Base-by-base conservation (phyloP, 1,139 yeast genomes). In the Yamadazyma diospyri region DNA sequence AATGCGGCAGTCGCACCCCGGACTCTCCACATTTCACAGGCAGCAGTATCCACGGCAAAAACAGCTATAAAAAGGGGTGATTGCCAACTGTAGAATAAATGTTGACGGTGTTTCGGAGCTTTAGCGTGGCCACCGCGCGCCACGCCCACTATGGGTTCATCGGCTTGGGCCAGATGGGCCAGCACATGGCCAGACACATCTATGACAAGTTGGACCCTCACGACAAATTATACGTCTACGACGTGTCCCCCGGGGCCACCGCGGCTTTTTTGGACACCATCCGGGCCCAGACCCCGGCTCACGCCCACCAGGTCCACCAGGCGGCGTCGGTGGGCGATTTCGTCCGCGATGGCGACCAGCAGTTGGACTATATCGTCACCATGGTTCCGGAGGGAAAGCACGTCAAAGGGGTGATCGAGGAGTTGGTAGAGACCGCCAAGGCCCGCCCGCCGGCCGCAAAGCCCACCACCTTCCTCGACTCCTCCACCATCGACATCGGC, bases 311-410 rank as follows among this genome's bases (percentile, higher is more conserved):
- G 29, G 37, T 67, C 33, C 33, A 27, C n/a, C 35, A 54, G 10
- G 53, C 67, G 32, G 27, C 47, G 9, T 26, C 51, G 9, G 40
- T 66, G 17, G 36, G 47, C 5, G 55, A 54, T 5, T 64, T 65
- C 36, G 69, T 61, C 8, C 57, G 53, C 10, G 59, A 57, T 5
- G 72, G 68, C 8, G 72, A 65, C 23, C 37, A 47, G 10, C 66
- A 55, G 21, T 57, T 69, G 50, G 72, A 66, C 42, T 67, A 45
- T 36, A 57, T 76, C 24, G 48, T 74, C 25, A 72, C 81, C 14
- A 75, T 76, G 81, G 76, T 76, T 6, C 81, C 81, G 1, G 80
- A 72, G 46, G 79, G 81, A 2, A 58, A 59, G 43, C 81, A 76
- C 40, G 81, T 76, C 14, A 55, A 58, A 39, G 55, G 53, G 1